Conservation (phyloP, 306 rosid species). For the Coriaria nepalensis region DNA sequence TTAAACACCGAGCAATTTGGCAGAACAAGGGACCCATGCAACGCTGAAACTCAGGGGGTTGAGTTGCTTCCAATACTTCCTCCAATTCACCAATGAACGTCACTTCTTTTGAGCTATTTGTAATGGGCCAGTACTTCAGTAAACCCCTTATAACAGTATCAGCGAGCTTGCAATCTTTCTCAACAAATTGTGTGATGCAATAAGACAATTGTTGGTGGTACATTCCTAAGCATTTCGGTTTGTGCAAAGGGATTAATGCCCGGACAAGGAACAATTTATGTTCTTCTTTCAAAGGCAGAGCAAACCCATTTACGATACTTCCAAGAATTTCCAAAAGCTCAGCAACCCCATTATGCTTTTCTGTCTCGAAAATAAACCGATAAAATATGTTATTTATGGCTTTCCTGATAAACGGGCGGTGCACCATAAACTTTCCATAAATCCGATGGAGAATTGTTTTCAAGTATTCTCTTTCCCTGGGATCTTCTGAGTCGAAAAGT, state of each 20-base stretch:
- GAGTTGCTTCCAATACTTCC: constrained; percentile 75
- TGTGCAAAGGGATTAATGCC: constrained; percentile 58
- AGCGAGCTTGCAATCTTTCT: constrained; percentile 82
- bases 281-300: constrained; percentile 68
- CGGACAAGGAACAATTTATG: constrained; percentile 66
- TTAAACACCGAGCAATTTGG: constrained; percentile 49
- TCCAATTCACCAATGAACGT: constrained; percentile 72
- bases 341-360: constrained; percentile 60
- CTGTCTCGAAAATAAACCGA: constrained; percentile 48
- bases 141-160: constrained; percentile 74
- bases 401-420: constrained; percentile 72
- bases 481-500: constrained; percentile 66
- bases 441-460: constrained; percentile 59
- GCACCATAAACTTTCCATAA: constrained; percentile 63
- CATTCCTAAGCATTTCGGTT: constrained; percentile 64
- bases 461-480: constrained; percentile 58
- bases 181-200: constrained; percentile 68
- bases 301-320: constrained; percentile 70
- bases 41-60: constrained; percentile 67
- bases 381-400: constrained; percentile 52
- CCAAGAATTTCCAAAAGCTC: constrained; percentile 70
- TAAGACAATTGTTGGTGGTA: constrained; percentile 70
- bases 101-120: constrained; percentile 76
- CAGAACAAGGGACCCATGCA: constrained; percentile 73
- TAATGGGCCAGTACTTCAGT: constrained; percentile 82